Evolutionary conservation across 805 yeast genomes (phyloP), one percentile per base, ranked within the genome.

Genomic region (Grigorovia humatica): DNA sequence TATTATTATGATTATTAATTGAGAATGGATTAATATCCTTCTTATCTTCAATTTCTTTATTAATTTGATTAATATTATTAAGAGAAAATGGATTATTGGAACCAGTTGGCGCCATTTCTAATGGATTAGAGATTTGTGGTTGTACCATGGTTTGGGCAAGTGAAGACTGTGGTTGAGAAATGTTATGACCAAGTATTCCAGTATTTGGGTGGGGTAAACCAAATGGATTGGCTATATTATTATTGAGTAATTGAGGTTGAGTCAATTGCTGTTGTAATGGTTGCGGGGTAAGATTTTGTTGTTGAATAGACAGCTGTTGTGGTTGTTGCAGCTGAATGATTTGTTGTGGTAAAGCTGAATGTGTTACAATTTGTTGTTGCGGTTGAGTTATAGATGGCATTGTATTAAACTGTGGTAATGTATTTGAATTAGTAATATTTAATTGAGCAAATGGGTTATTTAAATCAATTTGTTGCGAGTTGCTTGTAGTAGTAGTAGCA

Each of bases 41-140:
- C 32, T 45, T 45, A 12, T 27, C 12, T 30, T 42, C 17, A n/a
- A 20, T 23, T 43, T 48, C 42, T 32, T 46, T 44, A 47, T 51
- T 56, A 17, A 15, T 23, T 15, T 41, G 57, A 8, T 5, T n/a
- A 9, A 64, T 55, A 48, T 64, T 64, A 6, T 60, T 66, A 49
- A 64, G 47, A 2, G 70, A 57, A 55, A 72, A 71, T 41, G 75
- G 75, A 54, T 72, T 68, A 17, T 59, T 60, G 12, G 68, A 60
- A 5, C 66, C 67, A 7, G 68, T 66, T 17, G 58, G 54, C 44
- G 57, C 58, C 32, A 58, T 60, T 19, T 44, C 35, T 23, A 51
- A 38, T 35, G 55, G n/a, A 12, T 55, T 43, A 43, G 47, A 46
- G 45, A 60, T 50, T 45, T 49, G 52, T 15, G 7, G 47, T 32